Evolutionary conservation across 1,139 yeast species (phyloP), one percentile per base, ranked within the genome.

Genomic region (Candida sp.): DNA sequence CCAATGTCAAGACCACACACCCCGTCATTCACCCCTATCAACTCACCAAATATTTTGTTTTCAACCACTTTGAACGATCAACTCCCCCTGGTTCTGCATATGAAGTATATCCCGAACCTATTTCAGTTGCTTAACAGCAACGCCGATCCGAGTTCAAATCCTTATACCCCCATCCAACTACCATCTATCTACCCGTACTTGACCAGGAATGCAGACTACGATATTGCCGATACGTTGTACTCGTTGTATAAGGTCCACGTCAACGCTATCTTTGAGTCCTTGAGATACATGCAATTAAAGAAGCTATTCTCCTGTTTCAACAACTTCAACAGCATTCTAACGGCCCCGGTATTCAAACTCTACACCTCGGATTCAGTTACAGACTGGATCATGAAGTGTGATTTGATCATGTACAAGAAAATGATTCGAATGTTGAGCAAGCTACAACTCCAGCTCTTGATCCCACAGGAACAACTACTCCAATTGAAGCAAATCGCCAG

Each of bases 321-420:
- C 11, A 73, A 82, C 6, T 89, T 89, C 66, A 78, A 80, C 48
- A 77, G 85, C 8, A 77, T 84, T 1, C 74, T 90, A 49, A 84
- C 94, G 0, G 75, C 84, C 0, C 90, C 91, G 1, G 88, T 86
- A 35, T 81, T 81, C 61, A 82, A 81, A 57, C 69, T 90, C 22
- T 81, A 86, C 59, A 73, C 76, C 11, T 71, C 80, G 8, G 81
- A 81, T n/a, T 63, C 69, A 4, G 63, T 86, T 7, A 63, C 75
- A 6, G 78, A 78, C 17, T 90, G 96, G 96, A 78, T 89, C 17
- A 64, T 77, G 46, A 70, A 78, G 43, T 88, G 92, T 63, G 97
- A 92, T 65, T 63, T 80, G 57, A 69, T 80, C 9, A 80, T 86
- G 70, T 88, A 87, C 68, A 81, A 79, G 53, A 72, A 81, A 7